Percentiles rank a stretch among this genome's conserved stretches.
These are phyloP conservation scores for Zygoascus hellenicus DNA, from an alignment of 1,139 yeast species.

Conservation along the genomic window DNA sequence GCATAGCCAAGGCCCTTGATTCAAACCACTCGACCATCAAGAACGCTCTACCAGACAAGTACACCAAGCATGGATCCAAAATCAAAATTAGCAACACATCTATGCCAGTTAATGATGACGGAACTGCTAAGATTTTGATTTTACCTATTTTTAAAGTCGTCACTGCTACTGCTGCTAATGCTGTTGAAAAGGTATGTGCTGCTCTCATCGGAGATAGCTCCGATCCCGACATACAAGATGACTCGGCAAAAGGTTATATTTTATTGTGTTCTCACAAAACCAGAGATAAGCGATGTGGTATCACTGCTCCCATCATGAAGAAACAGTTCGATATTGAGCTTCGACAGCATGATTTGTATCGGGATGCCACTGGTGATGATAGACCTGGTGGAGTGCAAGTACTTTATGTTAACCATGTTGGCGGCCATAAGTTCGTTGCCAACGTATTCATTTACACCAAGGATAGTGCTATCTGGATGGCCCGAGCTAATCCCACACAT, in stretches of 20 bases:
- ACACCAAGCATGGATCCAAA: slow-evolving; percentile 21
- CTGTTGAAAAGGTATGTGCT: slow-evolving; percentile 25
- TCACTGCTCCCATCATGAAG: slow-evolving; percentile 90
- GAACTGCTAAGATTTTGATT: slow-evolving; percentile 40
- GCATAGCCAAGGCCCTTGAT: slow-evolving; percentile 46
- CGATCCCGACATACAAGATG: slow-evolving; percentile 10
- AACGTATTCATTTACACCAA: slow-evolving; percentile 69
- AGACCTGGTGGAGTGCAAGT: slow-evolving; percentile 72
- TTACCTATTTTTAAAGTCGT: slow-evolving; percentile 80
- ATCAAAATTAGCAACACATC: slow-evolving; percentile 34
- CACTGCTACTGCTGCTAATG: slow-evolving; percentile 44
- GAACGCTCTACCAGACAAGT: slow-evolving; percentile 1
- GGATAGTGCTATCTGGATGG: slow-evolving; percentile 80
- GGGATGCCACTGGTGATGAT: slow-evolving; percentile 65
- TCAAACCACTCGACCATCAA: not conserved
- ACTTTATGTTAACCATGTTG: slow-evolving; percentile 74
- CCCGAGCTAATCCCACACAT: slow-evolving; percentile 71
- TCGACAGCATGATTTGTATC: slow-evolving; percentile 59
- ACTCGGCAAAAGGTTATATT: slow-evolving; percentile 47
- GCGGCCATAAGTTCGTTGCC: slow-evolving; percentile 93
- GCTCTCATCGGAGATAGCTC: slow-evolving; percentile 7
- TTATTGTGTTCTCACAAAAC: slow-evolving; percentile 84
- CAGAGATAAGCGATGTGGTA: slow-evolving; percentile 88
- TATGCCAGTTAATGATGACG: slow-evolving; percentile 24
- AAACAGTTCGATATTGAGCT: slow-evolving; percentile 69